phyloP scores from a whole-genome alignment of 2,329 filamentous ascomycete genomes.

The Anthostomella pinea region DNA sequence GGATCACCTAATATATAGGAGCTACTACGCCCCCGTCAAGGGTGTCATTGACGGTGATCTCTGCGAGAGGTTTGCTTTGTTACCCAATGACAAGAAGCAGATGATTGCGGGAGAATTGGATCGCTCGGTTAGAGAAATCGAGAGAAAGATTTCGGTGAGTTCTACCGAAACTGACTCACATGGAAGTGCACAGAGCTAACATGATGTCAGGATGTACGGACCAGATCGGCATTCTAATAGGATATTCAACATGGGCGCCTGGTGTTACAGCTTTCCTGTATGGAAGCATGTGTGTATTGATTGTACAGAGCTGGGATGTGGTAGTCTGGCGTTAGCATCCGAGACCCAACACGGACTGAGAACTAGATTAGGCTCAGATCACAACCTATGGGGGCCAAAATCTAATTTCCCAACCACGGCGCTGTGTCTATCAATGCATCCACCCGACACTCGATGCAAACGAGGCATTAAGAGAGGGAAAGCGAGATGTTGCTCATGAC shows the following conservation, averaged over 20 bases:
- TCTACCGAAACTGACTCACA: not conserved
- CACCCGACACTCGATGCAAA: not conserved
- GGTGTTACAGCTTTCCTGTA: conserved; percentile 7
- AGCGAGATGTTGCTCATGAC: not conserved
- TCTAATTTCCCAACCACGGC: not conserved
- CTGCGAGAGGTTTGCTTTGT: conserved; percentile 83
- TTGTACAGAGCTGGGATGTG: conserved; percentile 11
- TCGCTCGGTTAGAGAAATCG: conserved; percentile 86
- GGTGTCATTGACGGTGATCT: conserved; percentile 95
- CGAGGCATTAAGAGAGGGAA: too few relatives aligned
- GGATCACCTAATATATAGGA: conserved; percentile 92
- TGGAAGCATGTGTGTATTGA: conserved; percentile 11
- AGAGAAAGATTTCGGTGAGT: conserved; percentile 82
- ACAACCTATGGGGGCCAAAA: not conserved
- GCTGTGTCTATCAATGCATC: not conserved
- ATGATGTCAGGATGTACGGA: conserved; percentile 50
- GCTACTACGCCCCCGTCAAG: conserved; percentile 96
- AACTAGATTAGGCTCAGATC: too few relatives aligned
- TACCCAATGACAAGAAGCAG: conserved; percentile 86
- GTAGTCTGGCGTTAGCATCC: conserved; percentile 4
- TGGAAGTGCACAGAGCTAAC: conserved; percentile 21
- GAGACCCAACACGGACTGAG: too few relatives aligned
- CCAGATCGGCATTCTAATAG: conserved; percentile 55
- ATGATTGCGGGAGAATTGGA: conserved; percentile 94
- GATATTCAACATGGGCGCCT: conserved; percentile 15